Percentiles rank a stretch among this genome's conserved stretches.
phyloP scores from a whole-genome alignment of 768 basidiomycete genomes.

The Cystoderma amianthinum region DNA sequence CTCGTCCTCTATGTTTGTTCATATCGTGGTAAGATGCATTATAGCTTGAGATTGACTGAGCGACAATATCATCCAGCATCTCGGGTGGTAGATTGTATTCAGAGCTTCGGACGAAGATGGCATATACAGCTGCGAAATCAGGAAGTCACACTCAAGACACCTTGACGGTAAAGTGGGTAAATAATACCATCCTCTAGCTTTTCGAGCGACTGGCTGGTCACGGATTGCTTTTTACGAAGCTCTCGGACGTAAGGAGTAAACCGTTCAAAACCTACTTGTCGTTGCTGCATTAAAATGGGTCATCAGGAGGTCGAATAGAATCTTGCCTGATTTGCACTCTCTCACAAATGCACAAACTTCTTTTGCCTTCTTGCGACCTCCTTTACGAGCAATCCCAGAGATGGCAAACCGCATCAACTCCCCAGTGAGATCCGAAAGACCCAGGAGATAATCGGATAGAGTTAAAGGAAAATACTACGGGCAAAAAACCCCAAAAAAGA shows the following conservation, averaged over 20 bases:
- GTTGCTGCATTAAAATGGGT: neutral
- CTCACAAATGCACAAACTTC: slow-evolving; percentile 69
- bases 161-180: neutral
- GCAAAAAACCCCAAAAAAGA: slow-evolving; percentile 4
- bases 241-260: slow-evolving; percentile 66
- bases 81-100: slow-evolving; percentile 68
- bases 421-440: slow-evolving; percentile 90
- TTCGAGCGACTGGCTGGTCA: slow-evolving; percentile 80
- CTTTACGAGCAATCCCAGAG: slow-evolving; percentile 64
- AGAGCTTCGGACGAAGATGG: slow-evolving; percentile 63
- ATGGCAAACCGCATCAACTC: slow-evolving; percentile 97
- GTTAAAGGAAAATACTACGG: slow-evolving; percentile 71
- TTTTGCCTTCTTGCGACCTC: slow-evolving; percentile 55
- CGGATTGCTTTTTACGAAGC: slow-evolving; percentile 80
- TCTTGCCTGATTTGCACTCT: slow-evolving; percentile 62
- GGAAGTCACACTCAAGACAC: neutral
- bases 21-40: slow-evolving; percentile 2
- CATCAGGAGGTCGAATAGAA: neutral
- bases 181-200: slow-evolving; percentile 90
- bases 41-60: slow-evolving; percentile 34
- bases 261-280: slow-evolving; percentile 58
- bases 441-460: slow-evolving; percentile 82
- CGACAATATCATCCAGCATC: slow-evolving; percentile 64
- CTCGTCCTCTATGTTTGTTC: neutral
- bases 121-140: slow-evolving; percentile 58